phyloP scores from a whole-genome alignment of 1,284 basidiomycete genomes.

The Rhodotorula sp. region DNA sequence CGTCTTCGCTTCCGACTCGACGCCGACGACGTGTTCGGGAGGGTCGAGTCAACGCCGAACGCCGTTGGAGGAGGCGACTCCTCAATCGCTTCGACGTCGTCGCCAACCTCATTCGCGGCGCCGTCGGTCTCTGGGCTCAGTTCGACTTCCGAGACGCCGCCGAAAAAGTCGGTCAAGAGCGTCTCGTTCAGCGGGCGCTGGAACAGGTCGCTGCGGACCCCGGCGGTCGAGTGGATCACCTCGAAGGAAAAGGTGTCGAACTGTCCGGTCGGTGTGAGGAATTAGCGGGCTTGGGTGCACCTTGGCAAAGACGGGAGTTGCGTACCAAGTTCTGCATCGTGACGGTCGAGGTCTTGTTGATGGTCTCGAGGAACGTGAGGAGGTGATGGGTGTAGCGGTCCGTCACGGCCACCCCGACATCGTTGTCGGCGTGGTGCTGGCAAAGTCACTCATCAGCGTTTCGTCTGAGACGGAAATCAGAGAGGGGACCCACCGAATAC shows the following conservation, averaged over 20 bases:
- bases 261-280: slow-evolving; percentile 51
- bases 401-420: slow-evolving; percentile 93
- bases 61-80: slow-evolving; percentile 51
- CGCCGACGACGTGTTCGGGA: background rate
- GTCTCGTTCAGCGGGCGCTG: slow-evolving; percentile 64
- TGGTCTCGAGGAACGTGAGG: slow-evolving; percentile 83
- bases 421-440: slow-evolving; percentile 86
- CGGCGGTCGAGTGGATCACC: slow-evolving; percentile 78
- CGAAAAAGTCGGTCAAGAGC: slow-evolving; percentile 92
- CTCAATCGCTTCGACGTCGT: slow-evolving; percentile 53
- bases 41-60: slow-evolving; percentile 53
- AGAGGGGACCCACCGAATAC: slow-evolving; percentile 70
- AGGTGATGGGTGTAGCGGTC: slow-evolving; percentile 93
- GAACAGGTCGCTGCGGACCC: slow-evolving; percentile 83
- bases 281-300: background rate
- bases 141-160: slow-evolving; percentile 85
- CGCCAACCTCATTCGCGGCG: background rate
- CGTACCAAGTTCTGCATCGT: slow-evolving; percentile 82
- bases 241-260: slow-evolving; percentile 75
- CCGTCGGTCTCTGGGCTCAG: background rate
- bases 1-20: no score
- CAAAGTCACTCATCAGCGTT: no score
- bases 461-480: background rate
- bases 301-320: slow-evolving; percentile 21
- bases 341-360: slow-evolving; percentile 81